Conservation (phyloP, 2,329 filamentous ascomycete species). For the Hypomyces perniciosus region DNA sequence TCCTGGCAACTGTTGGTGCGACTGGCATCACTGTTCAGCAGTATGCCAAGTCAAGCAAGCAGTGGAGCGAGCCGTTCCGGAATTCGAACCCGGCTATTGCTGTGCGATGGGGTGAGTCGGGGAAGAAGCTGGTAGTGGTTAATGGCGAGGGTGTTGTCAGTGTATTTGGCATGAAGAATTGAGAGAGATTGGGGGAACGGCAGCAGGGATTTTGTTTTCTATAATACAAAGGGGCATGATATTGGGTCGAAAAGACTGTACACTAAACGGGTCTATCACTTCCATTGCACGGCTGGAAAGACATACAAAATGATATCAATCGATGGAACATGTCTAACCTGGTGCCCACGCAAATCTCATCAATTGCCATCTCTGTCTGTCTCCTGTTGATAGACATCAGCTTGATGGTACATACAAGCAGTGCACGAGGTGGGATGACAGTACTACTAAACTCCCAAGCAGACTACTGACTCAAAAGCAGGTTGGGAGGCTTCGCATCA, state of each 20-base stretch:
- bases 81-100: constrained; percentile 67
- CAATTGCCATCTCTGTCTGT: too few relatives aligned
- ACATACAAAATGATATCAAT: too few relatives aligned
- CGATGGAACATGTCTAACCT: too few relatives aligned
- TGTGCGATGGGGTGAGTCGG: constrained; percentile 71
- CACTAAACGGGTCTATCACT: neutral
- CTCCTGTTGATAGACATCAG: too few relatives aligned
- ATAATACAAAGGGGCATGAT: constrained; percentile 2
- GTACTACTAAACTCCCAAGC: too few relatives aligned
- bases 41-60: constrained; percentile 80
- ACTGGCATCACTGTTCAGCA: constrained; percentile 82
- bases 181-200: neutral
- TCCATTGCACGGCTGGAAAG: neutral
- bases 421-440: too few relatives aligned
- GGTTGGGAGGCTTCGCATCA: too few relatives aligned
- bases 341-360: too few relatives aligned
- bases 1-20: constrained; percentile 73
- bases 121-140: constrained; percentile 67
- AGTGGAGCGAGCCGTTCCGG: constrained; percentile 80
- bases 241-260: constrained; percentile 8
- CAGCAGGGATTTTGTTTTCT: neutral
- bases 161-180: constrained; percentile 46
- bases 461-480: too few relatives aligned
- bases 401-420: too few relatives aligned
- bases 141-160: constrained; percentile 70